Evolutionary conservation across 2,329 filamentous ascomycete species (phyloP).

Genomic region (Rachicladosporium sp.): DNA sequence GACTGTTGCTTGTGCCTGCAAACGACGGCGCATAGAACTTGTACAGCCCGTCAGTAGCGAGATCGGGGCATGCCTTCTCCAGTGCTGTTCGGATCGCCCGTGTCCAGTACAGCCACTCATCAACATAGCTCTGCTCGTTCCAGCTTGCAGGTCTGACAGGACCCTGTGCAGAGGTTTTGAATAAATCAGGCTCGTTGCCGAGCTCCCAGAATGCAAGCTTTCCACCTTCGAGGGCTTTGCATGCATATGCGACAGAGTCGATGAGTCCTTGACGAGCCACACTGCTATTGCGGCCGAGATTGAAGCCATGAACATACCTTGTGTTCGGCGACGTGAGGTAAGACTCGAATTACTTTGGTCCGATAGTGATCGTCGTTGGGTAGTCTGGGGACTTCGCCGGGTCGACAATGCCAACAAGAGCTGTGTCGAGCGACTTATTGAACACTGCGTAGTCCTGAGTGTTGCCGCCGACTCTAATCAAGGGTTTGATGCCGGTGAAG

Average conservation of each 20-base stretch:
- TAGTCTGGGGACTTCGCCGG: conserved; percentile 43
- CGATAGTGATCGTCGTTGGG: conserved; percentile 48
- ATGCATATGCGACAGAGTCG: conserved; percentile 44
- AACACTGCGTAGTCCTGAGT: conserved; percentile 55
- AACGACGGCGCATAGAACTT: conserved; percentile 48
- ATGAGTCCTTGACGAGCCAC: conserved; percentile 40
- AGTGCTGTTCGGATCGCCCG: conserved; percentile 36
- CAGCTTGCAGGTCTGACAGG: conserved; percentile 40
- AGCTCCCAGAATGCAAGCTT: conserved; percentile 48
- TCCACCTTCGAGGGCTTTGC: conserved; percentile 40
- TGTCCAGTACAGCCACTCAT: conserved; percentile 47
- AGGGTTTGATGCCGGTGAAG: conserved; percentile 44
- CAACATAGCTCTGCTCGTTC: conserved; percentile 43
- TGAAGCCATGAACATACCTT: conserved; percentile 51
- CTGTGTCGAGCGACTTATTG: conserved; percentile 38
- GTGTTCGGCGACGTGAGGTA: conserved; percentile 45
- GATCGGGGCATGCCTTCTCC: conserved; percentile 38
- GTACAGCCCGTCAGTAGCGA: conserved; percentile 30
- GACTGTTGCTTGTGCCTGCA: conserved; percentile 38
- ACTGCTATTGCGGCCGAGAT: conserved; percentile 42
- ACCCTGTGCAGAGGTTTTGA: conserved; percentile 39
- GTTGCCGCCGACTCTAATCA: conserved; percentile 54
- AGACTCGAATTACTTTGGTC: conserved; percentile 51
- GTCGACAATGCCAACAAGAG: conserved; percentile 42
- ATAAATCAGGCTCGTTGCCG: conserved; percentile 54